These are phyloP conservation scores for Cryphonectria nitschkei DNA, from an alignment of 2,329 filamentous ascomycete genomes.

Conservation along the genomic window DNA sequence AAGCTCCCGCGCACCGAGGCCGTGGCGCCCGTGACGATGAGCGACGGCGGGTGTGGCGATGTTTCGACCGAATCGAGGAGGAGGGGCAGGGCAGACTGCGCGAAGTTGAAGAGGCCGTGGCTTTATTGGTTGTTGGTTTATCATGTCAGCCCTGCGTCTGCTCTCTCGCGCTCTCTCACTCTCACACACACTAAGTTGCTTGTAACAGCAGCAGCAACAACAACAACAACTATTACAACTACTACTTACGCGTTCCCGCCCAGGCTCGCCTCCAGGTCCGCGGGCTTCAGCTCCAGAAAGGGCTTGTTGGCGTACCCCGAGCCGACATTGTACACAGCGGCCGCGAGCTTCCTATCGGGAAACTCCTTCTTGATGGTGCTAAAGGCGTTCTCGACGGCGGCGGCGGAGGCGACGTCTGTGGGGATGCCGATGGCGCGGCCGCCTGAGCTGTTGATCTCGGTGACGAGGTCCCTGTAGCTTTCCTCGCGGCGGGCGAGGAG, in stretches of 20 bases:
- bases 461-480: constrained; percentile 67
- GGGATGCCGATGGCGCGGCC: constrained; percentile 73
- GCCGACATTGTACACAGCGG: constrained; percentile 73
- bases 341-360: constrained; percentile 57
- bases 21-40: constrained; percentile 88
- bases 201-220: no score
- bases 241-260: constrained; percentile 52
- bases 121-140: constrained; percentile 38
- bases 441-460: constrained; percentile 69
- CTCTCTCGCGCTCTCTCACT: no score
- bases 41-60: constrained; percentile 68
- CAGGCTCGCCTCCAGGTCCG: constrained; percentile 54
- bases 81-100: constrained; percentile 70
- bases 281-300: constrained; percentile 58
- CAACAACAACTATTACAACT: background rate
- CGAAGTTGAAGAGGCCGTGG: constrained; percentile 75
- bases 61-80: constrained; percentile 64
- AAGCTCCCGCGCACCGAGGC: constrained; percentile 76
- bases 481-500: constrained; percentile 71
- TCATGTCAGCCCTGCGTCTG: background rate
- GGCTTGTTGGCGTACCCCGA: constrained; percentile 56
- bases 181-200: no score
- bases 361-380: constrained; percentile 64
- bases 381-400: constrained; percentile 61
- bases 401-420: constrained; percentile 62